Evolutionary conservation across 139 green algal species (phyloP), one percentile per base, ranked within the genome.

Genomic region (Ettlia oleoabundans): DNA sequence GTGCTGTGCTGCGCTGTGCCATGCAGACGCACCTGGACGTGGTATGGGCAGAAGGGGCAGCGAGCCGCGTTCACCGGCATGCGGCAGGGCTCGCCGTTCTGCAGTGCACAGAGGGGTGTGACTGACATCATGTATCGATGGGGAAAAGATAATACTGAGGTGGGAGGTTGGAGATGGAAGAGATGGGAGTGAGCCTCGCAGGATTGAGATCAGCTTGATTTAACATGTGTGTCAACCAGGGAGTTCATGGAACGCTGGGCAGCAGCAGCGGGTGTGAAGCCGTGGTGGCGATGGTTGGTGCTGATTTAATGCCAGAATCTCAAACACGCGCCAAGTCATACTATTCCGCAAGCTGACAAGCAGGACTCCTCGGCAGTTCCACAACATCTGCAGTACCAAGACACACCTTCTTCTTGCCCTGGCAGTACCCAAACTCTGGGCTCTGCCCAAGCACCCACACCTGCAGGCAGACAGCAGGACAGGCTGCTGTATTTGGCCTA

Each of bases 361-460:
- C 55, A n/a, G 18, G 13, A 58, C 47, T 28, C 55, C 55, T 9
- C 9, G 21, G 55, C 55, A 65, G 18, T 9, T 65, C 18, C 18
- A 15, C 18, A 65, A 65, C 5, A 28, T 15, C 8, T 28, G 30
- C 63, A 24, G n/a, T 40, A 28, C 32, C 19, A 37, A 4, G 7
- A 0, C 51, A 0, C 28, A 88, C 84, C 87, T 88, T 91, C 52
- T 66, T 87, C 1, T 42, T 86, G 42, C 69, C 74, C 32, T 80
- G 68, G 77, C 88, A 92, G 47, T 85, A 86, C 18, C 84, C 88
- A 82, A 92, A 89, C n/a, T 92, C 87, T 18, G 72, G 28, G 24
- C 84, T 79, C 21, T 75, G 86, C 47, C 88, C 88, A 37, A 92
- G 75, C 52, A 84, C 73, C 76, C 70, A 77, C 42, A 92, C 51